Conservation (phyloP, 495 filamentous ascomycete genomes). For the Penicillium argentinense region DNA sequence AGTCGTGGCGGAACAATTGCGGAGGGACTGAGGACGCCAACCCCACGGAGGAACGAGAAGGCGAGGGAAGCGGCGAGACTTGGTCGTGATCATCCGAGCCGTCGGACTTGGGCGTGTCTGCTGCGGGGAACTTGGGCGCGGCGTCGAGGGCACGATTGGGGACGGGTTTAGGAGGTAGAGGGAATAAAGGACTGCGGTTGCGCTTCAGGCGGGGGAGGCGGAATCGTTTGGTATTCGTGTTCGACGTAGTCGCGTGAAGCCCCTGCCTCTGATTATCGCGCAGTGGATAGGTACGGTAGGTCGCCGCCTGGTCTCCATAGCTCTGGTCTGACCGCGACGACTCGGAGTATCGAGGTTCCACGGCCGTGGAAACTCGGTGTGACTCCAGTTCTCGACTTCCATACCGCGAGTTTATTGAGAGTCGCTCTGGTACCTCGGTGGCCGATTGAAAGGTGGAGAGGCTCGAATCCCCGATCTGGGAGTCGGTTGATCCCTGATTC, state of each 20-base stretch:
- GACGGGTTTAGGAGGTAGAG: slow-evolving; percentile 69
- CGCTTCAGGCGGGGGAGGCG: slow-evolving; percentile 79
- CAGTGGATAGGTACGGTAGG: slow-evolving; percentile 37
- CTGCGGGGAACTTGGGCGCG: slow-evolving; percentile 23
- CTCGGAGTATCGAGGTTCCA: slow-evolving; percentile 76
- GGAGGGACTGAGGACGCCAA: slow-evolving; percentile 37
- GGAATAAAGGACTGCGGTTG: slow-evolving; percentile 83
- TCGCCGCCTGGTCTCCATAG: slow-evolving; percentile 68
- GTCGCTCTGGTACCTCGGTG: slow-evolving; percentile 67
- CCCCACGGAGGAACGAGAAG: slow-evolving; percentile 52
- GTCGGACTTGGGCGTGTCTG: slow-evolving; percentile 26
- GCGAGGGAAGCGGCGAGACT: slow-evolving; percentile 55
- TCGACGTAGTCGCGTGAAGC: too few relatives aligned
- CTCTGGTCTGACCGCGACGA: slow-evolving; percentile 90
- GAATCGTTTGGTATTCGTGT: slow-evolving; percentile 73
- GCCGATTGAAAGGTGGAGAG: slow-evolving; percentile 53
- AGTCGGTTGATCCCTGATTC: slow-evolving; percentile 33
- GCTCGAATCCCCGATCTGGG: slow-evolving; percentile 38
- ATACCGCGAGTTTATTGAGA: slow-evolving; percentile 49
- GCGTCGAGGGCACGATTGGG: slow-evolving; percentile 23
- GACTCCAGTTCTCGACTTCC: slow-evolving; percentile 65
- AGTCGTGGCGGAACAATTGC: slow-evolving; percentile 58
- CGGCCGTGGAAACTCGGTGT: slow-evolving; percentile 64
- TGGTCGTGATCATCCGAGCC: slow-evolving; percentile 35
- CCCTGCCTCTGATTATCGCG: slow-evolving; percentile 23